Evolutionary conservation across 1,284 basidiomycete genomes (phyloP).

Genomic region (Pholiota adiposa): DNA sequence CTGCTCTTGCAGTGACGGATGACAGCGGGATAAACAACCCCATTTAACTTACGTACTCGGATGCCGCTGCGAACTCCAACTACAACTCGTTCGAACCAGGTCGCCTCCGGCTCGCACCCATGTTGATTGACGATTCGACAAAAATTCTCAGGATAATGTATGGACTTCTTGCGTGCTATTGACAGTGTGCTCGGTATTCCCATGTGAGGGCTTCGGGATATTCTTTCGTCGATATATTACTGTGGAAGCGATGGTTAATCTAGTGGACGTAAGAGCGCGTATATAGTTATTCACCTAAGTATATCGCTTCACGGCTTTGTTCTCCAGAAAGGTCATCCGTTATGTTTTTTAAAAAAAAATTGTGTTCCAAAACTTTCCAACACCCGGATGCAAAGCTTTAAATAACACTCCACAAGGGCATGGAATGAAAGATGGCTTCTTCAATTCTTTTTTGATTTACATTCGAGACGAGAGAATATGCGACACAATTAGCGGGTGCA

Average conservation of each 20-base stretch:
- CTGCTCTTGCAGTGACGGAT: background rate
- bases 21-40: constrained; percentile 2
- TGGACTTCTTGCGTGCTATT: background rate
- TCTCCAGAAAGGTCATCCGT: background rate
- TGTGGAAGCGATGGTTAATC: background rate
- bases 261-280: background rate
- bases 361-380: background rate
- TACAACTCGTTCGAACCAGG: constrained; percentile 2
- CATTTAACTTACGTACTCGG: constrained; percentile 6
- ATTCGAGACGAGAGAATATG: constrained; percentile 5
- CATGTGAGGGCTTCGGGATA: background rate
- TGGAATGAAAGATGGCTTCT: constrained; percentile 2
- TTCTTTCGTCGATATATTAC: background rate
- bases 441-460: constrained; percentile 14
- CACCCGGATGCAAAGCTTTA: too few species aligned
- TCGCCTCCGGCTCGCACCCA: constrained; percentile 9
- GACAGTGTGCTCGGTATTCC: background rate
- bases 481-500: constrained; percentile 19
- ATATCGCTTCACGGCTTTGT: background rate
- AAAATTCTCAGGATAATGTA: constrained; percentile 6
- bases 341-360: background rate
- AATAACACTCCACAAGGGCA: background rate
- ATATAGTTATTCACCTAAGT: background rate
- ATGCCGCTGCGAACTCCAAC: constrained; percentile 11
- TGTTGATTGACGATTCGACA: constrained; percentile 14